Base-by-base conservation (phyloP, 768 basidiomycete genomes). In the Xerocomus spinulosus region DNA sequence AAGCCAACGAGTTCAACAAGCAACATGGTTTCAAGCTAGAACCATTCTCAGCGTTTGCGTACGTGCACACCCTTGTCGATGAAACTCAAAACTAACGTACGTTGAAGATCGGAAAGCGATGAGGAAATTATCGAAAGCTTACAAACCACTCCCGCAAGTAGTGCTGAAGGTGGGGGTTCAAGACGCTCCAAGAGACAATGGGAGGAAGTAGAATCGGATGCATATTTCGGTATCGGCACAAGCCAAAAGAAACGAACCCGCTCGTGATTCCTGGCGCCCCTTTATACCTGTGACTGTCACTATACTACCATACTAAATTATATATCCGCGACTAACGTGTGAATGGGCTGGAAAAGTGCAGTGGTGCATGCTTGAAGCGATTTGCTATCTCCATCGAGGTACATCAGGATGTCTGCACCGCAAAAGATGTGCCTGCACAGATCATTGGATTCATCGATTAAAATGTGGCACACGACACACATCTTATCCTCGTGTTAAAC, bases 401-500 rank as follows among this genome's bases (percentile, higher is more conserved):
- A 17, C 12, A 28, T 6, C 10, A 28, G 26, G n/a, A n/a, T n/a
- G n/a, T n/a, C n/a, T 15, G 25, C 20, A 35, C 8, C 9, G 32
- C 49, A 44, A n/a, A n/a, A n/a, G 18, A 24, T 18, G 28, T 14
- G 13, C 12, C n/a, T 25, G 18, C n/a, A 14, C 23, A 25, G 30
- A 14, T 37, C 30, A 45, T 56, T 30, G 34, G 21, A 58, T 37
- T 18, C 14, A 44, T 42, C 33, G 17, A 46, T 44, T n/a, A 42
- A n/a, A n/a, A 5, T 18, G 15, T 39, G 34, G 40, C 45, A 44
- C 28, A 33, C 17, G 42, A 38, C 25, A 46, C 28, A 29, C 33
- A 94, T 93, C 66, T 88, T 85, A 64, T 92, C 87, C 33, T 13
- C 92, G 74, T 74, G 51, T n/a, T n/a, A n/a, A n/a, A n/a, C n/a